These are phyloP conservation scores for Platanthera guangdongensis DNA, from an alignment of 106 monocot genomes.

Conservation along the genomic window DNA sequence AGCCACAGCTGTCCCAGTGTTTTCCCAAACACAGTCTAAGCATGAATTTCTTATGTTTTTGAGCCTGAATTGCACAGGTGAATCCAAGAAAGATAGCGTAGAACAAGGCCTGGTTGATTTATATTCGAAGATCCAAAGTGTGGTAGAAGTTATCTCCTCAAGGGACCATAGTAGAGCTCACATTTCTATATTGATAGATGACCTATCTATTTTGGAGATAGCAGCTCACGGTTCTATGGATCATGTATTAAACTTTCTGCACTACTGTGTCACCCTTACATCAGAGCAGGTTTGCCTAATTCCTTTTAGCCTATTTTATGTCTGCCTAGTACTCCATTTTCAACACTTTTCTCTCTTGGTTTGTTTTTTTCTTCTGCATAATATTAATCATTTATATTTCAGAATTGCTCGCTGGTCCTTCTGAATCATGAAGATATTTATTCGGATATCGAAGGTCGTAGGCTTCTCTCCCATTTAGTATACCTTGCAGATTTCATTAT, in stretches of 20 bases:
- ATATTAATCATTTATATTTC: constrained; percentile 3
- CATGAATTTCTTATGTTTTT: neutral
- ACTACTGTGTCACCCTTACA: constrained; percentile 58
- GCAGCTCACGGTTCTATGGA: constrained; percentile 51
- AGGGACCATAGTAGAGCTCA: constrained; percentile 10
- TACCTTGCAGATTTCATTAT: constrained; percentile 28
- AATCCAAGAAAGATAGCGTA: constrained; percentile 9
- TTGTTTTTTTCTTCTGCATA: neutral
- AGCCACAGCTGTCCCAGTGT: too few relatives aligned
- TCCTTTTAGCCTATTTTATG: neutral
- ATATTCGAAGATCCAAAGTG: constrained; percentile 42
- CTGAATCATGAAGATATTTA: constrained; percentile 87
- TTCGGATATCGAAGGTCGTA: constrained; percentile 28
- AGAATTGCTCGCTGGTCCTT: constrained; percentile 69
- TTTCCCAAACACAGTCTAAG: neutral
- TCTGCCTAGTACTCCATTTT: neutral
- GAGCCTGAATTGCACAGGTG: constrained; percentile 16
- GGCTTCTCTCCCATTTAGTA: constrained; percentile 28
- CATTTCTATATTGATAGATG: constrained; percentile 72
- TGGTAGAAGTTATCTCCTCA: constrained; percentile 28
- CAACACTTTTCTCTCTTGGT: neutral
- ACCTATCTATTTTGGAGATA: constrained; percentile 77
- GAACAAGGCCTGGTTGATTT: constrained; percentile 37
- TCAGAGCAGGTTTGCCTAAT: constrained; percentile 47
- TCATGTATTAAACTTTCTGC: constrained; percentile 65